phyloP scores from a whole-genome alignment of 2,329 filamentous ascomycete genomes.

The Hypoxylon sp. region DNA sequence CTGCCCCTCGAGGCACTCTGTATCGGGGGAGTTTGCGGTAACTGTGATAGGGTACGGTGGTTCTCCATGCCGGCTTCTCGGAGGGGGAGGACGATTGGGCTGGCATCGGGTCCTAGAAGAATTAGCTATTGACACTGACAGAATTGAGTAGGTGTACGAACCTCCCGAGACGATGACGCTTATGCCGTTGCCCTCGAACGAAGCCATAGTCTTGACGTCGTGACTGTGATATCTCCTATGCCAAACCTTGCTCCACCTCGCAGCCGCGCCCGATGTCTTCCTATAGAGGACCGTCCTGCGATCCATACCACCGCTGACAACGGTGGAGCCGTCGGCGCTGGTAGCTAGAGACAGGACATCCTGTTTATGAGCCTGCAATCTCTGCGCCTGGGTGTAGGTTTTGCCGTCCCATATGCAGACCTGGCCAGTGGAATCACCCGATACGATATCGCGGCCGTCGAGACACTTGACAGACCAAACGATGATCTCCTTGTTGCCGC shows the following conservation, averaged over 20 bases:
- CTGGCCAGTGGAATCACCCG: slow-evolving; percentile 94
- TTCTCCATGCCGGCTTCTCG: slow-evolving; percentile 81
- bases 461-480: slow-evolving; percentile 95
- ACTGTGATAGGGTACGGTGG: slow-evolving; percentile 81
- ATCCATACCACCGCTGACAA: slow-evolving; percentile 94
- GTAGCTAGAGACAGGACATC: slow-evolving; percentile 90
- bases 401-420: slow-evolving; percentile 94
- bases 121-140: slow-evolving; percentile 48
- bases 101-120: slow-evolving; percentile 80
- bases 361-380: slow-evolving; percentile 86
- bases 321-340: slow-evolving; percentile 81
- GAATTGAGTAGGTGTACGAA: slow-evolving; percentile 55
- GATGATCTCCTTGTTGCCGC: slow-evolving; percentile 85
- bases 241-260: slow-evolving; percentile 86
- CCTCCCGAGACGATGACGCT: slow-evolving; percentile 94
- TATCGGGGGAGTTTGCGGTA: slow-evolving; percentile 83
- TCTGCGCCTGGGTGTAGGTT: slow-evolving; percentile 88
- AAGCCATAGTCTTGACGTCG: slow-evolving; percentile 94
- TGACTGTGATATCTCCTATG: slow-evolving; percentile 90
- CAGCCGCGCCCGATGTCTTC: slow-evolving; percentile 68
- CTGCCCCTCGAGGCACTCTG: slow-evolving; percentile 78
- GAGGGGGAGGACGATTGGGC: slow-evolving; percentile 84
- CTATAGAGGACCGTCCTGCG: slow-evolving; percentile 86
- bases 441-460: slow-evolving; percentile 88
- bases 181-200: slow-evolving; percentile 84